These are phyloP conservation scores for Yamadazyma diddensiae DNA, from an alignment of 1,139 yeast species.

Conservation along the genomic window DNA sequence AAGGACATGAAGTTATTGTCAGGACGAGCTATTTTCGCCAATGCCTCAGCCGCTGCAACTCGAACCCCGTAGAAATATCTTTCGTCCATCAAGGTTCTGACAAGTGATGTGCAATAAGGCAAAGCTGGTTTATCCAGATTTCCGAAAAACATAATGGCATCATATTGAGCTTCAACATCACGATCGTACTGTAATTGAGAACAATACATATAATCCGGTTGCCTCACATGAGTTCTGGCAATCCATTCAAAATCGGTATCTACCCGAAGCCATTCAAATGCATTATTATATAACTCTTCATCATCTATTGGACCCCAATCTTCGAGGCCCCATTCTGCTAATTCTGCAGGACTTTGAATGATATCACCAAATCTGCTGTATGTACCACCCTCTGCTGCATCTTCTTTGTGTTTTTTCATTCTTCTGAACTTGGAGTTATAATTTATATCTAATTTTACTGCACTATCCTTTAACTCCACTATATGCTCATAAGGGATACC, in stretches of 20 bases:
- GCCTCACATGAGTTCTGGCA: conserved; percentile 73
- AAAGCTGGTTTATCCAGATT: conserved; percentile 53
- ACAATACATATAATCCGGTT: conserved; percentile 93
- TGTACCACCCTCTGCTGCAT: conserved; percentile 40
- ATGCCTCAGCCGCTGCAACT: conserved; percentile 79
- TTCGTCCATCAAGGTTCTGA: conserved; percentile 78
- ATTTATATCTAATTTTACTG: conserved; percentile 87
- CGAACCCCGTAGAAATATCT: conserved; percentile 90
- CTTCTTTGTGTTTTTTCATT: conserved; percentile 52
- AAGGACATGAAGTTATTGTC: conserved; percentile 69
- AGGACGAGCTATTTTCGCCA: conserved; percentile 63
- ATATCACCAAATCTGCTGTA: conserved; percentile 78
- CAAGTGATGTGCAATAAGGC: conserved; percentile 72
- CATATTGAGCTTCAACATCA: conserved; percentile 93
- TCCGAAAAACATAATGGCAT: conserved; percentile 74
- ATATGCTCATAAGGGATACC: conserved; percentile 99
- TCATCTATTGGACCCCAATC: conserved; percentile 77
- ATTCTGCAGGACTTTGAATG: conserved; percentile 56
- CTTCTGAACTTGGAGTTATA: conserved; percentile 89
- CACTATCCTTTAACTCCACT: conserved; percentile 81
- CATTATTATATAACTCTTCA: conserved; percentile 64
- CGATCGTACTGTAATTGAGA: conserved; percentile 93
- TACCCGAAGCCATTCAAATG: conserved; percentile 95
- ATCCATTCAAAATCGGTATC: conserved; percentile 99
- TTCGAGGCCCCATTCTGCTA: conserved; percentile 67